phyloP scores from a whole-genome alignment of 2,329 filamentous ascomycete species.

The Sphaceloma murrayae region DNA sequence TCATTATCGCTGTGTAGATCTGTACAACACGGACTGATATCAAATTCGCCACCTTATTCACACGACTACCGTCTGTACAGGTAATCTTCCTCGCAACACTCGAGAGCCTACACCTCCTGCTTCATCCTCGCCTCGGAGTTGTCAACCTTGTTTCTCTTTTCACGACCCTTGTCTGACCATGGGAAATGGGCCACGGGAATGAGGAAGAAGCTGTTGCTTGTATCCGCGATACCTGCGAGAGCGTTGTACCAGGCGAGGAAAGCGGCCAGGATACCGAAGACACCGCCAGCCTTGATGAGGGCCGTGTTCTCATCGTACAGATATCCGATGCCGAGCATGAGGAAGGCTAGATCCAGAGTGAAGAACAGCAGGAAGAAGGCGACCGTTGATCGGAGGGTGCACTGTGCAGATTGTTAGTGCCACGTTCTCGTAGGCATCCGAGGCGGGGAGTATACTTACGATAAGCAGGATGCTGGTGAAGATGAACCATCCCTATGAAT shows the following conservation, averaged over 20 bases:
- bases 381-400: conserved; percentile 48
- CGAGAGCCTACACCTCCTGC: conserved; percentile 20
- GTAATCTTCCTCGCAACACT: no score
- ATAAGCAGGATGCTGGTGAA: conserved; percentile 48
- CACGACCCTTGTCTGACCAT: conserved; percentile 71
- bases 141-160: conserved; percentile 42
- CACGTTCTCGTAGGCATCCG: background rate
- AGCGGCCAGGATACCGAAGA: conserved; percentile 44
- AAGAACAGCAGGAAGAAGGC: conserved; percentile 50
- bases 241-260: conserved; percentile 48
- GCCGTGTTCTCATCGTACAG: conserved; percentile 35
- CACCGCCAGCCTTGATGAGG: conserved; percentile 44
- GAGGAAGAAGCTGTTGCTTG: conserved; percentile 69
- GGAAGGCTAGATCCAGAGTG: conserved; percentile 49
- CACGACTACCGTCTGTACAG: background rate
- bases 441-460: conserved; percentile 29
- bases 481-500: conserved; percentile 48
- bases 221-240: conserved; percentile 46
- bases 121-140: conserved; percentile 32
- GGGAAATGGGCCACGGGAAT: conserved; percentile 90
- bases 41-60: background rate
- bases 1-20: background rate
- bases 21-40: background rate
- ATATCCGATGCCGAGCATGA: conserved; percentile 47
- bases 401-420: conserved; percentile 3